phyloP scores from a whole-genome alignment of 2,329 filamentous ascomycete genomes.

The Cytospora mali region DNA sequence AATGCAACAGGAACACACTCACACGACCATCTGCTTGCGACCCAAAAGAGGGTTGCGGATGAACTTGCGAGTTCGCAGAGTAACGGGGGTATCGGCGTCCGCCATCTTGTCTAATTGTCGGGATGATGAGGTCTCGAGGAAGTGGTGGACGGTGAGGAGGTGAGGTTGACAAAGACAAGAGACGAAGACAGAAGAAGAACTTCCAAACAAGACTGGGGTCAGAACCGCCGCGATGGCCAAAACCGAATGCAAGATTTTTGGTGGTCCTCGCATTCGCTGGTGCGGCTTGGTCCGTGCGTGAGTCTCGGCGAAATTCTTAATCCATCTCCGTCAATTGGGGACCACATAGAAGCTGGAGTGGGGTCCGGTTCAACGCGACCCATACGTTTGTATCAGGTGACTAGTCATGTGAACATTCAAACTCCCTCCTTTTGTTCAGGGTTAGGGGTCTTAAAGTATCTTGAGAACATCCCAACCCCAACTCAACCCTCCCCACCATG shows the following conservation, averaged over 20 bases:
- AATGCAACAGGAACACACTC: conserved; percentile 51
- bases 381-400: neutral
- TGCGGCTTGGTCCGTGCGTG: neutral
- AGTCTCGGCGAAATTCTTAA: neutral
- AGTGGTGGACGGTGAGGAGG: neutral
- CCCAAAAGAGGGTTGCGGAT: conserved; percentile 99
- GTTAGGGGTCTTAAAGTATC: no score
- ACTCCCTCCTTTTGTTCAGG: no score
- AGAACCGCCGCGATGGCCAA: neutral
- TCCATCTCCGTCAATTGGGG: neutral
- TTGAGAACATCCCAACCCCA: no score
- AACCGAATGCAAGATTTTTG: neutral
- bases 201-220: neutral
- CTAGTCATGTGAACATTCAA: neutral
- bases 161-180: neutral
- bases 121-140: conserved; percentile 29
- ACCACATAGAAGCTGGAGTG: no score
- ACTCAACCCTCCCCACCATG: no score
- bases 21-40: conserved; percentile 99
- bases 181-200: neutral
- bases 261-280: neutral
- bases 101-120: conserved; percentile 74
- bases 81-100: conserved; percentile 76
- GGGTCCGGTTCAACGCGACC: neutral
- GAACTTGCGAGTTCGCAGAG: conserved; percentile 99